phyloP scores from a whole-genome alignment of 768 basidiomycete species.

The Chalciporus sphaerocephalus region DNA sequence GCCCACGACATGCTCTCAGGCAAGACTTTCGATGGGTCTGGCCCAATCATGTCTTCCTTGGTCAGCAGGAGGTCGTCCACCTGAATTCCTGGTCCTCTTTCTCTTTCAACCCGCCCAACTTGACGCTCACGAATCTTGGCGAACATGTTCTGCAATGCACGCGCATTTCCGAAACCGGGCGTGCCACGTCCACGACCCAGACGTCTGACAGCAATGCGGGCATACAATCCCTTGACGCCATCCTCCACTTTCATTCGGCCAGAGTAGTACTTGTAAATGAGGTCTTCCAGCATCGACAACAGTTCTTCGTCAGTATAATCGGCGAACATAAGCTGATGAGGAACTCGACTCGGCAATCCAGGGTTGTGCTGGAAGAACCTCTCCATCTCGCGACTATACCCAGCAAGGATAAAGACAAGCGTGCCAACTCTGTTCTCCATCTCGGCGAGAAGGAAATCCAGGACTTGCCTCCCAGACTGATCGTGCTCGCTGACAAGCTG shows the following conservation, averaged over 20 bases:
- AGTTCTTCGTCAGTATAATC: slow-evolving; percentile 62
- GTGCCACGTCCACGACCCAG: slow-evolving; percentile 56
- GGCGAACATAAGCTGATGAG: slow-evolving; percentile 52
- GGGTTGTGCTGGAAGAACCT: slow-evolving; percentile 77
- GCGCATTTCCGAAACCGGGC: slow-evolving; percentile 66
- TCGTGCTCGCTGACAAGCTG: slow-evolving; percentile 54
- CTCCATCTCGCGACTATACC: slow-evolving; percentile 72
- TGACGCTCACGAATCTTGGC: slow-evolving; percentile 48
- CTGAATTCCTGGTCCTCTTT: slow-evolving; percentile 36
- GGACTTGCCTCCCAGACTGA: slow-evolving; percentile 49
- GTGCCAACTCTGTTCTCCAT: slow-evolving; percentile 69
- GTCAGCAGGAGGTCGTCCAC: slow-evolving; percentile 51
- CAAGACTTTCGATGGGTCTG: slow-evolving; percentile 51
- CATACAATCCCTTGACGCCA: slow-evolving; percentile 52
- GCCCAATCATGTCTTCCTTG: slow-evolving; percentile 61
- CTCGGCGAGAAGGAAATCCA: slow-evolving; percentile 69
- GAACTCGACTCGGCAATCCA: slow-evolving; percentile 63
- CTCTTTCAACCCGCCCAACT: slow-evolving; percentile 43
- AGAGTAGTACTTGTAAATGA: slow-evolving; percentile 41
- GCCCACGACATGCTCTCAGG: slow-evolving; percentile 47
- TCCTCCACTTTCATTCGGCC: slow-evolving; percentile 56
- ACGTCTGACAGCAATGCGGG: slow-evolving; percentile 54
- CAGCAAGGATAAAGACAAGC: slow-evolving; percentile 67
- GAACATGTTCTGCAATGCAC: slow-evolving; percentile 54
- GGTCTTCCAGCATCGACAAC: slow-evolving; percentile 47